Evolutionary conservation across 1,139 yeast genomes (phyloP).

Genomic region (Yamadazyma dendronema): DNA sequence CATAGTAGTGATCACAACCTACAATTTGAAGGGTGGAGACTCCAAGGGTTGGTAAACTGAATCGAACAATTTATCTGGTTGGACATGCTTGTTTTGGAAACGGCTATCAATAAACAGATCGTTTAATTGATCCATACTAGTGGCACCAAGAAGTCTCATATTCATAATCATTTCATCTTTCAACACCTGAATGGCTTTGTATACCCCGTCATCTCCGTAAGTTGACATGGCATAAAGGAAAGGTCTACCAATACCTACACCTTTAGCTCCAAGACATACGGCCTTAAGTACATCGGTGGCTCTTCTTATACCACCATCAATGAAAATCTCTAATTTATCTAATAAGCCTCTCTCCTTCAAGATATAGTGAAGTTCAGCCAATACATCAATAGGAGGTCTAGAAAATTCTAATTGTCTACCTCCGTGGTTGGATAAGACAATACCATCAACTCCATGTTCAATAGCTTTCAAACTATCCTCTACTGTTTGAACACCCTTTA

Average conservation of each 20-base stretch:
- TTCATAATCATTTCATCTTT: conserved; percentile 83
- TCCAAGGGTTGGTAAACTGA: conserved; percentile 39
- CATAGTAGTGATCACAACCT: not conserved
- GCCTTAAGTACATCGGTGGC: conserved; percentile 69
- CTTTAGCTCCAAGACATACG: conserved; percentile 65
- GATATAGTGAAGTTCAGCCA: conserved; percentile 61
- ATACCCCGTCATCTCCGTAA: conserved; percentile 78
- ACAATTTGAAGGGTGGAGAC: conserved; percentile 21
- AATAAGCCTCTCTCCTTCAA: conserved; percentile 45
- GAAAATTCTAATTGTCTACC: conserved; percentile 72
- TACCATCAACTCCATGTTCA: conserved; percentile 61
- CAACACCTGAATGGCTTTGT: conserved; percentile 70
- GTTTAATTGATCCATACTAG: conserved; percentile 59
- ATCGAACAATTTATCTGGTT: conserved; percentile 35
- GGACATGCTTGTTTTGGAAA: conserved; percentile 20
- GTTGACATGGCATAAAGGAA: conserved; percentile 69
- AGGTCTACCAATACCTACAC: conserved; percentile 75
- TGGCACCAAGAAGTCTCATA: conserved; percentile 84
- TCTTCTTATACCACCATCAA: conserved; percentile 71
- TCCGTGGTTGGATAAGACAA: conserved; percentile 70
- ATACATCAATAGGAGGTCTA: conserved; percentile 64
- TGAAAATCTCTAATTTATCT: conserved; percentile 50
- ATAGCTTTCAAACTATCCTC: conserved; percentile 68
- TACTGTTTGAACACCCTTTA: conserved; percentile 71
- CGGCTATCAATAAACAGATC: conserved; percentile 39